Conservation (phyloP, 2,329 filamentous ascomycete genomes). For the Penicillium freii region DNA sequence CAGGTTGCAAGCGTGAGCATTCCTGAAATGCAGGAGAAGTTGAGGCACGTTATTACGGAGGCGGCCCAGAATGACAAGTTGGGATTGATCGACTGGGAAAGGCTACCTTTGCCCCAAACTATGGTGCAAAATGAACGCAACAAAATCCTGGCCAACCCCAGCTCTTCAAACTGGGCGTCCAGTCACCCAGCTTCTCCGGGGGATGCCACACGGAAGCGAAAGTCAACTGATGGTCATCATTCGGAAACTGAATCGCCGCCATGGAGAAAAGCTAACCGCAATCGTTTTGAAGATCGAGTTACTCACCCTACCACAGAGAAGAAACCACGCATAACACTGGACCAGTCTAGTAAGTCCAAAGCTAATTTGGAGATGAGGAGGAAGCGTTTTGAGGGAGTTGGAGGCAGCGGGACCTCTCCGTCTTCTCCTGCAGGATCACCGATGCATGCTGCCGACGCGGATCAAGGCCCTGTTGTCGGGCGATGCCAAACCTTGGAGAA, state of each 20-base stretch:
- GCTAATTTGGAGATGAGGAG: slow-evolving; percentile 83
- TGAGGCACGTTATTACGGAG: slow-evolving; percentile 80
- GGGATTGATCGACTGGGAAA: slow-evolving; percentile 76
- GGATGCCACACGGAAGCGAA: slow-evolving; percentile 68
- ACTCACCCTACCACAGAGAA: slow-evolving; percentile 59
- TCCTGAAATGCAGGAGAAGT: slow-evolving; percentile 74
- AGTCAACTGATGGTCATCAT: slow-evolving; percentile 65
- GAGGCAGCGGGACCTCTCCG: slow-evolving; percentile 42
- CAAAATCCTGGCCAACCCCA: slow-evolving; percentile 46
- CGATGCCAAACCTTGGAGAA: slow-evolving; percentile 85
- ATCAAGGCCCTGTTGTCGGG: slow-evolving; percentile 73
- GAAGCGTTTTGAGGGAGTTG: slow-evolving; percentile 71
- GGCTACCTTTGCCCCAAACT: slow-evolving; percentile 78
- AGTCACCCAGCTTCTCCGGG: slow-evolving; percentile 26
- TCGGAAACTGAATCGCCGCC: slow-evolving; percentile 59
- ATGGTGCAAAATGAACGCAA: slow-evolving; percentile 71
- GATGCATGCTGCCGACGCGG: slow-evolving; percentile 42
- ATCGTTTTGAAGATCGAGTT: slow-evolving; percentile 70
- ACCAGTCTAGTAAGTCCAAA: slow-evolving; percentile 80
- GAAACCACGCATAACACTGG: slow-evolving; percentile 49
- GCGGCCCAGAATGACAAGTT: slow-evolving; percentile 73
- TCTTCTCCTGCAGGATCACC: slow-evolving; percentile 50
- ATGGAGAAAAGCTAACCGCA: slow-evolving; percentile 71
- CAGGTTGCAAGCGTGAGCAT: slow-evolving; percentile 61
- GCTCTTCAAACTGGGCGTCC: slow-evolving; percentile 41